phyloP scores from a whole-genome alignment of 2,329 filamentous ascomycete genomes.

The Colletotrichum liriopes region DNA sequence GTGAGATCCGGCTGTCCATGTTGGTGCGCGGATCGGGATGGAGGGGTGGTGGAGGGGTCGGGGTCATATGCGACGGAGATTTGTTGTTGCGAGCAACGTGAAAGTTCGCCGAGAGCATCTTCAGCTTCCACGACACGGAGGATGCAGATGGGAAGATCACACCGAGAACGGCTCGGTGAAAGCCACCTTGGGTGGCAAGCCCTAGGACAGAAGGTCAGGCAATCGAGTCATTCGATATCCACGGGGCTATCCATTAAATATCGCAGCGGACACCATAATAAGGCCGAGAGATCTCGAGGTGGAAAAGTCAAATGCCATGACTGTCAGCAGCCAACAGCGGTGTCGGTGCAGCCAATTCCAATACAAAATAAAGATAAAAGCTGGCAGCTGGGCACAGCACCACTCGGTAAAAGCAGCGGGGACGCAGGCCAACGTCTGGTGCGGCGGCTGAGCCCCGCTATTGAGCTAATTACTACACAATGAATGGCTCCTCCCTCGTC shows the following conservation, averaged over 20 bases:
- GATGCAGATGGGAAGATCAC: slow-evolving; percentile 14
- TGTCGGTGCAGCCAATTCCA: slow-evolving; percentile 7
- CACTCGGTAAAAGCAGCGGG: neutral
- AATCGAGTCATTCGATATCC: slow-evolving; percentile 33
- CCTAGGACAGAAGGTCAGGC: neutral
- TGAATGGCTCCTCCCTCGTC: neutral
- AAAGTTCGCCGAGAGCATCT: neutral
- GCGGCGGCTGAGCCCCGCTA: slow-evolving; percentile 12
- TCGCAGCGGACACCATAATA: slow-evolving; percentile 34
- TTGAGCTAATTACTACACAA: neutral
- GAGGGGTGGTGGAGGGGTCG: neutral
- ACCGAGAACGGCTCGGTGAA: slow-evolving; percentile 23
- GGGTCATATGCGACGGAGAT: slow-evolving; percentile 19
- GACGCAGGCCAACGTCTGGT: neutral
- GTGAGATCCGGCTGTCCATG: slow-evolving; percentile 12
- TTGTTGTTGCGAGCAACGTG: slow-evolving; percentile 31
- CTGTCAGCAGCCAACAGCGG: slow-evolving; percentile 28
- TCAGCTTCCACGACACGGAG: neutral
- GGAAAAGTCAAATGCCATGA: slow-evolving; percentile 40
- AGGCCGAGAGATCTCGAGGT: slow-evolving; percentile 39
- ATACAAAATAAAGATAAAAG: neutral
- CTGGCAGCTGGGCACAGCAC: neutral
- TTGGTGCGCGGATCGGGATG: slow-evolving; percentile 2
- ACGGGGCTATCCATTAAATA: slow-evolving; percentile 29
- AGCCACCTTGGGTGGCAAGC: neutral